A percentile compares a stretch with the other conserved stretches of the same genome.
phyloP scores from a whole-genome alignment of 805 yeast genomes.

The Candida schatavii region DNA sequence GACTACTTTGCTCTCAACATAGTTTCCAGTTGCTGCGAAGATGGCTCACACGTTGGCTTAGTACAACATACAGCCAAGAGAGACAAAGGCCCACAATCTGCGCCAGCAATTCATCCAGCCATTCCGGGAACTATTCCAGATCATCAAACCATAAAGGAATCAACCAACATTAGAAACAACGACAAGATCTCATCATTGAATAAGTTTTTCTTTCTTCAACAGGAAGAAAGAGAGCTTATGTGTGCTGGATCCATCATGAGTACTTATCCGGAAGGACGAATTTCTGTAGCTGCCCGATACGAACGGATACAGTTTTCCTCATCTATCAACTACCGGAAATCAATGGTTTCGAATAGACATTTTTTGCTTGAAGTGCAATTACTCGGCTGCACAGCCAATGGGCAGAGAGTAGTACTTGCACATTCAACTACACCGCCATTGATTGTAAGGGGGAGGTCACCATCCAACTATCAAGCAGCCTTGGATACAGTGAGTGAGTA shows the following conservation, averaged over 20 bases:
- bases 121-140: conserved; percentile 58
- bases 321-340: conserved; percentile 45
- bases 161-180: conserved; percentile 60
- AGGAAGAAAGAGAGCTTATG: conserved; percentile 6
- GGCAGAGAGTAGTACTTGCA: conserved; percentile 34
- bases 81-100: conserved; percentile 65
- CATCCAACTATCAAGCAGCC: conserved; percentile 47
- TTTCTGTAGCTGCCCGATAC: conserved; percentile 59
- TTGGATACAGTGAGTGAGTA: no score
- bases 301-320: conserved; percentile 69
- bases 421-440: conserved; percentile 57
- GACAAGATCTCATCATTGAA: conserved; percentile 52
- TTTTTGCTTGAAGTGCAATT: conserved; percentile 53
- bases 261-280: conserved; percentile 47
- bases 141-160: conserved; percentile 53
- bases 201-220: conserved; percentile 45
- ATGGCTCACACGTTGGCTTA: conserved; percentile 42
- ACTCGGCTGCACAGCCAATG: conserved; percentile 41
- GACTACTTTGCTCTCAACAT: conserved; percentile 53
- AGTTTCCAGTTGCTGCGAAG: conserved; percentile 52
- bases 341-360: conserved; percentile 44
- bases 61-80: conserved; percentile 75
- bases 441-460: conserved; percentile 63
- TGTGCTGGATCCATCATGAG: conserved; percentile 22
- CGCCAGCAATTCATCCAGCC: conserved; percentile 54